Evolutionary conservation across 495 filamentous ascomycete species (phyloP), one percentile per base, ranked within the genome.

Genomic region (Neurospora intermedia): DNA sequence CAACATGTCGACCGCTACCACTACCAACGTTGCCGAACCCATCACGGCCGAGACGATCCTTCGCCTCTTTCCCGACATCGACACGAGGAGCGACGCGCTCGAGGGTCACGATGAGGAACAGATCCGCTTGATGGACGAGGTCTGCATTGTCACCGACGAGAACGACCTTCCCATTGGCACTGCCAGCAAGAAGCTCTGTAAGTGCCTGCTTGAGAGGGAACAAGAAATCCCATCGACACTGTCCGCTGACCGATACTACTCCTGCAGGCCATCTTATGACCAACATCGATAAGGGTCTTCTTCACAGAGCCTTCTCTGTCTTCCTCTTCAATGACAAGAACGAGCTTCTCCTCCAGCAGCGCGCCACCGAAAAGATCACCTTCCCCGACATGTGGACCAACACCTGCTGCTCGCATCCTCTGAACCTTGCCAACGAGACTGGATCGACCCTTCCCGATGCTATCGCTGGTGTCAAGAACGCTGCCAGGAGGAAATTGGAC

Each of bases 361-460:
- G 96, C 76, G 96, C 96, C 69, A 85, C 91, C 62, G 94, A 98
- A 84, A 99, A 99, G 86, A 99, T 99, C 82, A 99, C 96, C 18
- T 99, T 99, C 85, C 96, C 96, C 42, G 92, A 94, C 80, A 94
- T 97, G 93, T 99, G 96, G 96, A 99, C 96, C 73, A 99, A 99
- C 83, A 99, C 96, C 46, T 99, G 96, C 88, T 99, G 96, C 85
- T 99, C 96, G 41, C 96, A 99, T 82, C 96, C 96, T 10, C 86
- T 99, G 71, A 93, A 93, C 40, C 91, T 98, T 72, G 91, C 96
- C 23, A 91, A 89, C 27, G 96, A 99, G 87, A 97, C 93, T 3
- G 96, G 96, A 71, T 88, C 90, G 15, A 91, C 93, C 79, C 87
- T 99, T 27, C 90, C 89, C 31, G 91, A 91, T 73, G 91, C 94